Evolutionary conservation across 2,329 filamentous ascomycete genomes (phyloP), one percentile per base, ranked within the genome.

Genomic region (Hypoxylon sp.): DNA sequence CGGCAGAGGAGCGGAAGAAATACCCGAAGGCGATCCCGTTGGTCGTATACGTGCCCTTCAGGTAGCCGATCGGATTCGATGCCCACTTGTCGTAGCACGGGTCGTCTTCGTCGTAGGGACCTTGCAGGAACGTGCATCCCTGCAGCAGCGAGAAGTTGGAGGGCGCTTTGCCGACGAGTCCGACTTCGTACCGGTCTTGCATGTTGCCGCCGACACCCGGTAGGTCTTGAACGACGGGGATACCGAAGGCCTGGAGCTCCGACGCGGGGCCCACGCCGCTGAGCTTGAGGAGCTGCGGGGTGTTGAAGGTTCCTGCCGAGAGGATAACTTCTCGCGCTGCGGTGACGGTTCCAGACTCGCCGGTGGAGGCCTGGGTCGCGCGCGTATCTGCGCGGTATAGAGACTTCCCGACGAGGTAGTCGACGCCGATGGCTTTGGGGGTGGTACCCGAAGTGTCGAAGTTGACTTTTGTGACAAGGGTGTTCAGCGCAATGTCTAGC

Each of bases 371-470:
- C 13, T 17, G 17, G 39, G n/a, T 43, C 3, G 43, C 43, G 43
- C 78, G 76, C 13, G 79, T 71, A 62, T 82, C 79, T 0, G 80
- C 80, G 5, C 75, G 74, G 66, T 83, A 82, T 1, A 82, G 47
- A 22, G 74, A 76, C 58, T 79, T 72, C 0, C 79, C 80, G 15
- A 75, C 68, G 2, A 81, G 62, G 52, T 77, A 82, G 53, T 82
- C 76, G 1, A 82, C 75, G 3, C 80, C 81, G 6, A 75, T 74
- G 5, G 79, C 77, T 20, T 26, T 26, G 17, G 63, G 73, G 72
- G n/a, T 78, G 77, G 24, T 61, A 62, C 26, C 63, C 56, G 28
- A 46, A n/a, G 10, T 62, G 19, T 77, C 72, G 68, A 81, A 81
- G 56, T 73, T 71, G 50, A 81, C 64, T 65, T 79, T 79, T 7